Evolutionary conservation across 768 basidiomycete genomes (phyloP), one percentile per base, ranked within the genome.

Genomic region (Auricularia sp.): DNA sequence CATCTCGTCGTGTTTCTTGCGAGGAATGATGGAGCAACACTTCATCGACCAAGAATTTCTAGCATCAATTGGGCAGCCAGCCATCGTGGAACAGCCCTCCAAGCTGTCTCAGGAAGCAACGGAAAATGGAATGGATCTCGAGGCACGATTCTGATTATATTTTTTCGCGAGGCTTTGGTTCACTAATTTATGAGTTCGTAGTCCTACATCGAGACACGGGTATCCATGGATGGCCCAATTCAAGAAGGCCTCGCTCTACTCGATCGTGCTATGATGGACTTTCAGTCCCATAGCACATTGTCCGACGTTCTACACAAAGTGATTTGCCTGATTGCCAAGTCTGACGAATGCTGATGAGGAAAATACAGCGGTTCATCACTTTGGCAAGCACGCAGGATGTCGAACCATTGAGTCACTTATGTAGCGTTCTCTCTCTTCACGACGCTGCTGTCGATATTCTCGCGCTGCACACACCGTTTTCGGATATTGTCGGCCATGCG

Each of bases 401-500:
- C 3, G 90, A 92, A 71, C 74, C 83, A 16, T 76, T 92, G 51
- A 84, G 90, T 62, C 82, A 84, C 68, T 75, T 89, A n/a, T 90
- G 87, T 72, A 85, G 83, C 71, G 72, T 85, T 24, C 78, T 93
- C 10, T 85, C 83, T 67, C 76, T 78, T 14, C 79, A 84, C 63
- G 84, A 86, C 66, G 73, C 74, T 29, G 82, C 83, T 0, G 74
- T 93, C 21, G 90, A 92, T 69, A 81, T 90, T 58, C 68, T 92
- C 54, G 82, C 88, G 7, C 74, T 92, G 33, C 88, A 93, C 71
- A 74, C 82, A 21, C 83, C 80, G 65, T 75, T 90, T n/a, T 78
- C 80, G 11, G 84, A 86, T 63, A 71, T 93, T n/a, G 75, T 90
- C 36, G 84, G 82, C 34, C 80, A 84, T 67, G 83, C 85, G 0